Conservation (phyloP, 2,329 filamentous ascomycete genomes). For the Claviceps arundinis region DNA sequence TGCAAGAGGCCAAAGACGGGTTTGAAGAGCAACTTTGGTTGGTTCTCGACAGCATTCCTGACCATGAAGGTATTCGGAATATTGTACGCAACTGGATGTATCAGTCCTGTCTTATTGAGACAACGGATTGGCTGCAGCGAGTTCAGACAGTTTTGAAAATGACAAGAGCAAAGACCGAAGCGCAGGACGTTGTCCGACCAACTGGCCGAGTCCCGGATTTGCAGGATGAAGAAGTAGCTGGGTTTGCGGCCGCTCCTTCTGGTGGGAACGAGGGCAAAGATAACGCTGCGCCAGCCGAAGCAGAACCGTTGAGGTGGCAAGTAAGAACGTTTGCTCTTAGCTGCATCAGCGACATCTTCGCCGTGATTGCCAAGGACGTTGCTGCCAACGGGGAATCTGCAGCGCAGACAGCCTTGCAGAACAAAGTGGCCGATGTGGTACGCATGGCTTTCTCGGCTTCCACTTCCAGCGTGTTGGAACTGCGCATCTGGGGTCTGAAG, state of each 20-base stretch:
- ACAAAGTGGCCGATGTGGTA: slow-evolving; percentile 79
- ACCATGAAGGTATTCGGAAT: slow-evolving; percentile 68
- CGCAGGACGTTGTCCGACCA: slow-evolving; percentile 30
- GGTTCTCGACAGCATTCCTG: slow-evolving; percentile 63
- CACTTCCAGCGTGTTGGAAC: slow-evolving; percentile 79
- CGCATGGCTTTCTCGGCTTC: slow-evolving; percentile 96
- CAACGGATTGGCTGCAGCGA: slow-evolving; percentile 72
- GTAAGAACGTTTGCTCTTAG: slow-evolving; percentile 88
- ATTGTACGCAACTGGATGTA: slow-evolving; percentile 89
- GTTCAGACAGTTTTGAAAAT: slow-evolving; percentile 84
- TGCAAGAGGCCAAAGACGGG: slow-evolving; percentile 59
- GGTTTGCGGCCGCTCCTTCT: slow-evolving; percentile 68
- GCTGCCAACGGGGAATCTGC: slow-evolving; percentile 64
- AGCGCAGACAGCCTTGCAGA: slow-evolving; percentile 67
- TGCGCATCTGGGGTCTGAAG: slow-evolving; percentile 81
- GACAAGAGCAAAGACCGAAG: slow-evolving; percentile 55
- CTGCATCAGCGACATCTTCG: slow-evolving; percentile 71
- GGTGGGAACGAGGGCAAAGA: slow-evolving; percentile 41
- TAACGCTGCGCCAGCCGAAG: slow-evolving; percentile 40
- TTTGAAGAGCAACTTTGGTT: slow-evolving; percentile 91
- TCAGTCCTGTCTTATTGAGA: slow-evolving; percentile 72
- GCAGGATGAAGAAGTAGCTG: slow-evolving; percentile 91
- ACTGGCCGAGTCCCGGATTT: slow-evolving; percentile 55
- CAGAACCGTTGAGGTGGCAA: slow-evolving; percentile 90
- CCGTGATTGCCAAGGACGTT: slow-evolving; percentile 65